Conservation (phyloP, 129 eudicot genomes). For the Arctium minus region DNA sequence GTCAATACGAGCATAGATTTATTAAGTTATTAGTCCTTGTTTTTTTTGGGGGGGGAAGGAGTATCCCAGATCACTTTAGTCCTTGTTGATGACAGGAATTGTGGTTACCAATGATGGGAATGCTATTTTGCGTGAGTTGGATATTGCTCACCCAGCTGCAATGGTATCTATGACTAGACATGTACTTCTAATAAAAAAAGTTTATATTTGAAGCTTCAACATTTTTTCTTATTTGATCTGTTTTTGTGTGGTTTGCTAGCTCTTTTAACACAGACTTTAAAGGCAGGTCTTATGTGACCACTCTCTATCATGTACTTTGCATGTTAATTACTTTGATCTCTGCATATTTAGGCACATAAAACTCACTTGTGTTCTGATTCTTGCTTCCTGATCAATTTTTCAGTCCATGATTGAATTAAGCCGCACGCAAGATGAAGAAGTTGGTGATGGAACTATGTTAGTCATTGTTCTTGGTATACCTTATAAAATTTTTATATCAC, state of each 20-base stretch:
- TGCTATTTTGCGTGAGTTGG: too few relatives aligned
- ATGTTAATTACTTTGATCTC: not conserved
- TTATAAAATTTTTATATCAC: not conserved
- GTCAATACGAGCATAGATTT: not conserved
- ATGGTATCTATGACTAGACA: constrained; percentile 40
- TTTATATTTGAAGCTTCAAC: not conserved
- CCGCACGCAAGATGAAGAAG: constrained; percentile 98
- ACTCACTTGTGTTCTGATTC: not conserved
- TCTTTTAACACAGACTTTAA: not conserved
- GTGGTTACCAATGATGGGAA: too few relatives aligned
- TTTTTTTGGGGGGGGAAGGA: too few relatives aligned
- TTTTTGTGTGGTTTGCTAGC: not conserved
- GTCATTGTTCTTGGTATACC: constrained; percentile 87
- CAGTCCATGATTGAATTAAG: constrained; percentile 99
- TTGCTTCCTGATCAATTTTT: not conserved
- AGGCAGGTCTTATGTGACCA: not conserved
- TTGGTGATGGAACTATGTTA: constrained; percentile 97
- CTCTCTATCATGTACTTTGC: not conserved
- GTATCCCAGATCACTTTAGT: too few relatives aligned
- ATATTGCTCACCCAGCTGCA: constrained; percentile 99
- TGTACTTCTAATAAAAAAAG: not conserved
- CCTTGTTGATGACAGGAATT: too few relatives aligned
- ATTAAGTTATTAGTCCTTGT: not conserved
- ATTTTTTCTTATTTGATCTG: not conserved
- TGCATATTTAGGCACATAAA: not conserved